Evolutionary conservation across 768 basidiomycete genomes (phyloP).

Genomic region (Auriscalpium orientale): DNA sequence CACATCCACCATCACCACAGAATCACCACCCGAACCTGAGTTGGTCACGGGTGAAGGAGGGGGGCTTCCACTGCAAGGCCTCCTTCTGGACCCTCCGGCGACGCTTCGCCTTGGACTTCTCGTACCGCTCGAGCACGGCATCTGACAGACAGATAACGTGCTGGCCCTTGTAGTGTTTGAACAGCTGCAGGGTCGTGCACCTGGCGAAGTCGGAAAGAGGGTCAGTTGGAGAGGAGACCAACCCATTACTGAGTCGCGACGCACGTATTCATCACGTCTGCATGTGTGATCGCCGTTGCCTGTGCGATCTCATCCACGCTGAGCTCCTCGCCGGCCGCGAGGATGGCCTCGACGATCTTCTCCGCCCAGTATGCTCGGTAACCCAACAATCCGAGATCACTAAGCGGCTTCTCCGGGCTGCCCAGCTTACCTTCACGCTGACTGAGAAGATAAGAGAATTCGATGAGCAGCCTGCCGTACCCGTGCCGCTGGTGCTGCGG

Average conservation of each 20-base stretch:
- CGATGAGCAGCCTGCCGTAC: conserved; percentile 91
- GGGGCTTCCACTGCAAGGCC: conserved; percentile 89
- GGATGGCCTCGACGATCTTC: conserved; percentile 84
- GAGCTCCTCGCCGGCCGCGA: conserved; percentile 62
- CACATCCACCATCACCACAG: conserved; percentile 7
- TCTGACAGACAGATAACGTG: conserved; percentile 92
- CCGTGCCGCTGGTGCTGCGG: conserved; percentile 97
- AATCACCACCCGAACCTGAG: conserved; percentile 57
- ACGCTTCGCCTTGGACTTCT: conserved; percentile 74
- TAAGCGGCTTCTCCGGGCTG: conserved; percentile 95
- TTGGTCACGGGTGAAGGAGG: conserved; percentile 85
- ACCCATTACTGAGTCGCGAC: conserved; percentile 26
- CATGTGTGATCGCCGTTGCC: conserved; percentile 89
- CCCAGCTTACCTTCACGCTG: conserved; percentile 95
- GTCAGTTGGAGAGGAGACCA: neutral
- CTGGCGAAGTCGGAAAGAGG: conserved; percentile 32
- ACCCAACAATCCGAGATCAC: conserved; percentile 85
- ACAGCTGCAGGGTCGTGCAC: conserved; percentile 88
- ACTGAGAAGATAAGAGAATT: conserved; percentile 96
- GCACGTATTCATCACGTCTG: conserved; percentile 98
- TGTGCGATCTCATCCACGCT: conserved; percentile 97
- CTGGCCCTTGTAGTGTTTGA: conserved; percentile 93
- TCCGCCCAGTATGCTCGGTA: conserved; percentile 98
- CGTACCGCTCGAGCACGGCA: conserved; percentile 83
- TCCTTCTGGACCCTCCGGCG: conserved; percentile 74